Evolutionary conservation across 108 stramenopile species (phyloP).

Genomic region (Pelagomonas calceolata): DNA sequence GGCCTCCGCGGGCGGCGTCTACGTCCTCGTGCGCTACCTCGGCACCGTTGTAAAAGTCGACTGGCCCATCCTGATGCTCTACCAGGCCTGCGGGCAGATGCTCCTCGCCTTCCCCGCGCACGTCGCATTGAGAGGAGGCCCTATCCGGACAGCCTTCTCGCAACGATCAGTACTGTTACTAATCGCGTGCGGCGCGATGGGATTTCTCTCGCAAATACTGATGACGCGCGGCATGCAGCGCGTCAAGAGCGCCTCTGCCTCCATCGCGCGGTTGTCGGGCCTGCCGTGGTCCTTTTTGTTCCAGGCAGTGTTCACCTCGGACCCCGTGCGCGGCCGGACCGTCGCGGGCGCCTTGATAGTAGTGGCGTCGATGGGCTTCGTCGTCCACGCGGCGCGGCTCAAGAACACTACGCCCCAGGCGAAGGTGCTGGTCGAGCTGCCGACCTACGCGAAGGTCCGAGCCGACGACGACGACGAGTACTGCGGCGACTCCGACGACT

Average conservation of each 20-base stretch:
- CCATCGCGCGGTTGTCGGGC: constrained; percentile 17
- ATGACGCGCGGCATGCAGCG: constrained; percentile 18
- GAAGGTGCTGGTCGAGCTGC: no score
- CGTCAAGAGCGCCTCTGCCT: constrained; percentile 8
- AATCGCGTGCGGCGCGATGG: not conserved
- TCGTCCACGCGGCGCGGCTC: not conserved
- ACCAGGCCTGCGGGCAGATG: constrained; percentile 6
- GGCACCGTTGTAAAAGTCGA: constrained; percentile 11
- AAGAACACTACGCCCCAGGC: no score
- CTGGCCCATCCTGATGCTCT: constrained; percentile 9
- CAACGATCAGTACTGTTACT: not conserved
- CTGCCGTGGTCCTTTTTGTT: constrained; percentile 11
- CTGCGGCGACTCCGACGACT: no score
- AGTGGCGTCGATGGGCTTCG: not conserved
- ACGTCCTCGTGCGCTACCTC: constrained; percentile 11
- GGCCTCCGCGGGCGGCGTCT: constrained; percentile 2
- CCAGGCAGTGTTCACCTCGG: not conserved
- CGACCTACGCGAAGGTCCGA: no score
- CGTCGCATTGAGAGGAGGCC: no score
- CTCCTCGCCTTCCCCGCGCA: not conserved
- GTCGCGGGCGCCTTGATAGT: not conserved
- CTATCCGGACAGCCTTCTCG: no score
- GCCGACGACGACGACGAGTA: no score
- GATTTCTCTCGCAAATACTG: not conserved
- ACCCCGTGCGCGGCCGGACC: not conserved